Evolutionary conservation across 257 asterid genomes (phyloP).

Genomic region (Galeopsis tetrahit): DNA sequence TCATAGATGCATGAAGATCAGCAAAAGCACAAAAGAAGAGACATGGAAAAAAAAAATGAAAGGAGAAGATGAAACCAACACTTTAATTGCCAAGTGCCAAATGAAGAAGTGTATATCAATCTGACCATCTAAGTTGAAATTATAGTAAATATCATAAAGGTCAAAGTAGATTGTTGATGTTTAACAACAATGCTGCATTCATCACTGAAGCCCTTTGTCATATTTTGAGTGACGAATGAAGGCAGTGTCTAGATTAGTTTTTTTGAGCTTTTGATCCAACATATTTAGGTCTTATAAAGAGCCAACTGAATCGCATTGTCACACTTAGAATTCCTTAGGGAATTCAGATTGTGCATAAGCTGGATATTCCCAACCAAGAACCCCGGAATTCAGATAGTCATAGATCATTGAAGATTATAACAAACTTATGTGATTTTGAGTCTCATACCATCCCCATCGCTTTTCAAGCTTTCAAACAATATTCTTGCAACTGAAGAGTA

Average conservation of each 20-base stretch:
- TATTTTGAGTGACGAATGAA: neutral
- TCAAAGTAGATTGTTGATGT: neutral
- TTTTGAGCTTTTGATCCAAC: slow-evolving; percentile 23
- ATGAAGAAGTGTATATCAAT: slow-evolving; percentile 11
- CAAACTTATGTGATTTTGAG: neutral
- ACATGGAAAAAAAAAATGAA: neutral
- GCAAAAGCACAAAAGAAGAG: slow-evolving; percentile 6
- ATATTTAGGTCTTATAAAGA: slow-evolving; percentile 3
- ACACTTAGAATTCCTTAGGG: slow-evolving; percentile 12
- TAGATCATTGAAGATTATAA: slow-evolving; percentile 6
- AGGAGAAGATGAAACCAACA: slow-evolving; percentile 11
- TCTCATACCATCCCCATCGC: neutral
- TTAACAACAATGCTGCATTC: neutral
- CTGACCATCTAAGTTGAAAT: slow-evolving; percentile 6
- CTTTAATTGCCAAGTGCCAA: neutral
- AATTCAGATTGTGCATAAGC: slow-evolving; percentile 8
- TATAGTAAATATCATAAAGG: slow-evolving; percentile 11
- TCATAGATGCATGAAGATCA: neutral
- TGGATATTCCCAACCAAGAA: slow-evolving; percentile 2
- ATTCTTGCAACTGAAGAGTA: slow-evolving; percentile 19
- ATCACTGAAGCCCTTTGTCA: neutral
- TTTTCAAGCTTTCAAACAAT: slow-evolving; percentile 13
- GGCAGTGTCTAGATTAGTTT: neutral
- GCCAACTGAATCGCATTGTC: slow-evolving; percentile 13
- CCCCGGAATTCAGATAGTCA: neutral